A percentile compares a stretch with the other conserved stretches of the same genome.
Evolutionary conservation across 768 basidiomycete genomes (phyloP).

Genomic region (Russula lepida): DNA sequence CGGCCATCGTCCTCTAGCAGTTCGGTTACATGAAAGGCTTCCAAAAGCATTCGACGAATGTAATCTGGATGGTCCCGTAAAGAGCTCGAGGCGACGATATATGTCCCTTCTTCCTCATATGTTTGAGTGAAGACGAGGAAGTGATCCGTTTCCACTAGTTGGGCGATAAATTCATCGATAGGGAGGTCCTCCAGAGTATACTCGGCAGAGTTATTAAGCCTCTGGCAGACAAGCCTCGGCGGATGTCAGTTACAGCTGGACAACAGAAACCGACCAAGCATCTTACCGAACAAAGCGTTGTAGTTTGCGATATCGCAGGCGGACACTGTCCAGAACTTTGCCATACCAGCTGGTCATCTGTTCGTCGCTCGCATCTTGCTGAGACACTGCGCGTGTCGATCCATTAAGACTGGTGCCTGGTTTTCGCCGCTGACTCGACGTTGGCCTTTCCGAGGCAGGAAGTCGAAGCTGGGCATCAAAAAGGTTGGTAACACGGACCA

Average conservation of each 20-base stretch:
- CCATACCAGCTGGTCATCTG: conserved; percentile 85
- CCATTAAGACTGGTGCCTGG: conserved; percentile 24
- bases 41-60: conserved; percentile 71
- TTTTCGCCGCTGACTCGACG: conserved; percentile 11
- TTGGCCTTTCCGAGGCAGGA: conserved; percentile 37
- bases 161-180: conserved; percentile 70
- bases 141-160: conserved; percentile 77
- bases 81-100: conserved; percentile 74
- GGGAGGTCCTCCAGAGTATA: conserved; percentile 70
- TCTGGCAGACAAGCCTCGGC: conserved; percentile 60
- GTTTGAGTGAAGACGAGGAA: conserved; percentile 86
- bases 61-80: conserved; percentile 69
- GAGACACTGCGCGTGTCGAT: conserved; percentile 26
- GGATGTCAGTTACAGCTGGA: conserved; percentile 5
- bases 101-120: conserved; percentile 86
- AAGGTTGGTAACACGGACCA: conserved; percentile 87
- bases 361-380: conserved; percentile 61
- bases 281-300: conserved; percentile 83
- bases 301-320: conserved; percentile 85
- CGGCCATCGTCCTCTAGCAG: conserved; percentile 46
- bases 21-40: conserved; percentile 77
- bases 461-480: conserved; percentile 91
- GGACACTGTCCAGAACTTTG: conserved; percentile 89
- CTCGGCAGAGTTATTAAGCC: conserved; percentile 91
- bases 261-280: background rate